Base-by-base conservation (phyloP, 768 basidiomycete species). In the Tephrocybe sp. region DNA sequence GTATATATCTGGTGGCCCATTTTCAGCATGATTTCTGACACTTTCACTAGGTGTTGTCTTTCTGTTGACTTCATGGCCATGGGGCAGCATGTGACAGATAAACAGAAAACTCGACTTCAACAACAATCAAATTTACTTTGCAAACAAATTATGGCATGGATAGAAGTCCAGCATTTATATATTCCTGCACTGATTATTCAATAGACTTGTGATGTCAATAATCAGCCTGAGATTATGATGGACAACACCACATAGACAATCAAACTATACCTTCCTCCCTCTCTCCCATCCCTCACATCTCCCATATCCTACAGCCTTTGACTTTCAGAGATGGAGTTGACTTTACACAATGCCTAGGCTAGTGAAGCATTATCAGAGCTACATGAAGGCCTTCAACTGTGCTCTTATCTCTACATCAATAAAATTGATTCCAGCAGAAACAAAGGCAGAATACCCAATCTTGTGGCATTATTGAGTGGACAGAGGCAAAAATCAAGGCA, bases 361-460 rank as follows among this genome's bases (percentile, higher is more conserved):
- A 45, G 30, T 23, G 44, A 45, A 21, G 32, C 57, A 11, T 24
- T 42, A 26, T 53, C 54, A 15, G 46, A 48, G 12, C 30, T 58
- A 10, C 54, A 46, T 3, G 47, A 59, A 24, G 45, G 25, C n/a
- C 55, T 59, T 3, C 52, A 40, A 7, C 48, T 59, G 5, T 17
- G 45, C 17, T 24, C 34, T 25, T 53, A 52, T 41, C 44, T 58
- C n/a, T 42, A 32, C 17, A 52, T 40, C 3, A 48, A 55, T 43
- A 58, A 58, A 25, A 56, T 26, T 33, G 32, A 25, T 57, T 54
- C 32, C 53, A 54, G 23, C 41, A 24, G 1, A 55, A 55, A 8
- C 55, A 56, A 50, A 26, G 42, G 10, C 42, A 45, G 11, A 58
- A 58, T 43, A 58, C 51, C 11, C 37, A 48, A 9, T 55, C 54